Evolutionary conservation across 257 asterid species (phyloP).

Genomic region (Solanum acaule): DNA sequence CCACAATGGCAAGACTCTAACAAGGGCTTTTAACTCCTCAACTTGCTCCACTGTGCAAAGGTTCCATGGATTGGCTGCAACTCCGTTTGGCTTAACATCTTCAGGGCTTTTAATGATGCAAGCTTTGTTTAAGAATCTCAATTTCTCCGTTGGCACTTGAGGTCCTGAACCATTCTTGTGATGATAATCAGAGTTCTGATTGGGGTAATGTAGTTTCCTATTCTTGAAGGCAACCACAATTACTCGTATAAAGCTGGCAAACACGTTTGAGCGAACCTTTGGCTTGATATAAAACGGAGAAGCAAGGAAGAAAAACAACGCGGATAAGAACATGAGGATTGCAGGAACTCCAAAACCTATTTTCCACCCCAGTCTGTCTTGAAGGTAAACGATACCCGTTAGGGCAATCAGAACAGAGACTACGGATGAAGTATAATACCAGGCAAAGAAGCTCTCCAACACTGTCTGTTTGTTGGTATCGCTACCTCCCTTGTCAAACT

Average conservation of each 20-base stretch:
- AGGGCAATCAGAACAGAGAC: constrained; percentile 41
- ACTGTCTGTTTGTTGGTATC: constrained; percentile 24
- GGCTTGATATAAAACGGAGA: constrained; percentile 35
- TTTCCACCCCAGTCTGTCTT: constrained; percentile 53
- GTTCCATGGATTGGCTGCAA: constrained; percentile 12
- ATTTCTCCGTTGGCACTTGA: constrained; percentile 34
- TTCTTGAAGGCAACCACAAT: constrained; percentile 37
- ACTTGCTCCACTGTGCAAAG: constrained; percentile 23
- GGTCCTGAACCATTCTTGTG: constrained; percentile 24
- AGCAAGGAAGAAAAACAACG: constrained; percentile 34
- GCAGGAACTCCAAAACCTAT: constrained; percentile 62
- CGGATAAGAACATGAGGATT: constrained; percentile 37
- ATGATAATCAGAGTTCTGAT: constrained; percentile 19
- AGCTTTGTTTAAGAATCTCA: constrained; percentile 31
- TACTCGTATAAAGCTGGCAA: constrained; percentile 33
- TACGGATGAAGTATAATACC: constrained; percentile 50
- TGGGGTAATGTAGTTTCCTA: constrained; percentile 16
- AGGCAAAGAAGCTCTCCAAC: constrained; percentile 46
- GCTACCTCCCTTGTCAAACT: constrained; percentile 21
- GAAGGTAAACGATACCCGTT: constrained; percentile 48
- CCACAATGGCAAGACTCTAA: constrained; percentile 25
- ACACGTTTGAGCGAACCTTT: constrained; percentile 24
- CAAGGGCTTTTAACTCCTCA: constrained; percentile 25
- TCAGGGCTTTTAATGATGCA: constrained; percentile 6
- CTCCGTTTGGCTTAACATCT: not conserved